Evolutionary conservation across 352 stramenopile genomes (phyloP), one percentile per base, ranked within the genome.

Genomic region (Phytophthora litchii): DNA sequence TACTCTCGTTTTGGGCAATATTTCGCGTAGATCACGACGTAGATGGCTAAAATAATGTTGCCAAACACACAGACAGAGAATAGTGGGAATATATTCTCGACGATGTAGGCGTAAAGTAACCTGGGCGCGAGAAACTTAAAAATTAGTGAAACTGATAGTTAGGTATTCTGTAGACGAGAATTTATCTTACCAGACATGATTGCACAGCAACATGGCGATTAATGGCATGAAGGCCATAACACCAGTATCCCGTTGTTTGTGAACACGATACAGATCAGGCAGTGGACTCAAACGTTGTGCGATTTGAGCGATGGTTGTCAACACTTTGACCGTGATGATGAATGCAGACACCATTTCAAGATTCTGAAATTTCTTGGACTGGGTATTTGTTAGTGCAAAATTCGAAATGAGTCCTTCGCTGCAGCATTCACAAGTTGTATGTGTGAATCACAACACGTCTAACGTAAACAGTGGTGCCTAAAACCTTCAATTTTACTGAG

Each of bases 21-120:
- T 27, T 27, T 27, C 23, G 23, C 23, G 23, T 27, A 27, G 23
- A 27, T 27, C 3, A 3, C 23, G 5, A 27, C 3, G 23, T 27
- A 5, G 23, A 27, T 27, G 23, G 48, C 29, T 23, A 62, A 44
- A 4, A 60, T 31, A 14, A 64, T 36, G 11, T 74, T 50, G 7
- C 66, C 66, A 31, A 71, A 74, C 5, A 62, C 25, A 27, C 49
- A 71, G 14, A 71, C 61, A 0, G 60, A 63, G 40, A 74, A 58
- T 1, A 74, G 32, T 12, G 49, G 66, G 32, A 71, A 74, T 29
- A 68, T 64, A 37, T 71, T 71, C 42, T 60, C 43, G 3, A 64
- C 56, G 1, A 51, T 25, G 31, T 71, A 71, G 4, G 49, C 66
- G 25, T 74, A 74, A 16, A 71, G 8, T n/a, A 71, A 46, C 66